Conservation (phyloP, 345 rosid genomes). For the Camelina hispida region DNA sequence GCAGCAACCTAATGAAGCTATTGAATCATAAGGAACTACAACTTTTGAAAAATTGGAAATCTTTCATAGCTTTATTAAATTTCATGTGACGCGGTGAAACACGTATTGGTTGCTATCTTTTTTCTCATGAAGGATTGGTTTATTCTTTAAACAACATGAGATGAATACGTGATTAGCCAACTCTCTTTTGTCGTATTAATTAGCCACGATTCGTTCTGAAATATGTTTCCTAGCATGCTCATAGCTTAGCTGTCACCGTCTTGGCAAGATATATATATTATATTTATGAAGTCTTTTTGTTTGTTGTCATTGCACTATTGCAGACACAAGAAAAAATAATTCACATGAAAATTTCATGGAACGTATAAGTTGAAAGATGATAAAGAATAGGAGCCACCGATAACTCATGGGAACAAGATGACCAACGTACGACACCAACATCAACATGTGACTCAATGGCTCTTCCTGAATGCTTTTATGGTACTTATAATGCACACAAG, state of each 20-base stretch:
- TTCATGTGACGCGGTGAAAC: slow-evolving; percentile 25
- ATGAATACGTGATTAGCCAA: neutral
- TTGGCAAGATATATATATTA: neutral
- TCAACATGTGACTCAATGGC: slow-evolving; percentile 22
- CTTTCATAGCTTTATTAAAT: slow-evolving; percentile 1
- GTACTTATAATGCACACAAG: neutral
- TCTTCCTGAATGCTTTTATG: slow-evolving; percentile 11
- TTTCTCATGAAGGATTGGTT: neutral
- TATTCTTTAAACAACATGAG: neutral
- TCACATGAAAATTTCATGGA: neutral
- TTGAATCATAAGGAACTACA: neutral
- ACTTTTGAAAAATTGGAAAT: neutral
- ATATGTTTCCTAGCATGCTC: neutral
- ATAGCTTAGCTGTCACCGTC: neutral
- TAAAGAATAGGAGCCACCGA: slow-evolving; percentile 11
- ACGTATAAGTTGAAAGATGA: slow-evolving; percentile 12
- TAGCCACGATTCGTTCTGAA: neutral
- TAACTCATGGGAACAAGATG: slow-evolving; percentile 33
- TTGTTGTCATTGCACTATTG: slow-evolving; percentile 6
- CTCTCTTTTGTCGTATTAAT: slow-evolving; percentile 1
- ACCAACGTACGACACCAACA: slow-evolving; percentile 15
- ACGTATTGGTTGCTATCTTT: slow-evolving; percentile 11
- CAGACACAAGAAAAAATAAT: slow-evolving; percentile 16
- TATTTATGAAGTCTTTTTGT: neutral
- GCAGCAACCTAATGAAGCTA: neutral